phyloP scores from a whole-genome alignment of 306 rosid genomes.

The Vachellia collinsii region DNA sequence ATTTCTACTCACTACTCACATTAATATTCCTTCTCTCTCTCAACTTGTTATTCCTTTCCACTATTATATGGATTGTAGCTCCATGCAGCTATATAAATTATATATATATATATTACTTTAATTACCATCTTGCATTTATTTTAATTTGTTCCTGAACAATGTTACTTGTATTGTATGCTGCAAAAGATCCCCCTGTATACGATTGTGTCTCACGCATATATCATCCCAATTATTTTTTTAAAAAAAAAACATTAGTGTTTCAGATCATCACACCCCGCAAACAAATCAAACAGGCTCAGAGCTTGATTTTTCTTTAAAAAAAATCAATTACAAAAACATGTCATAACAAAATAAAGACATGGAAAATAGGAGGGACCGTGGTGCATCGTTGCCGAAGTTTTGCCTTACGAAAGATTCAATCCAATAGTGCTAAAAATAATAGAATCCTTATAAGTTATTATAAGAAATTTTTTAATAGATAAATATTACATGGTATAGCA shows the following conservation, averaged over 20 bases:
- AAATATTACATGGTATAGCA: background rate
- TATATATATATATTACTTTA: background rate
- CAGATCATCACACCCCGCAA: background rate
- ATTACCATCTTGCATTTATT: background rate
- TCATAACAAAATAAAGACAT: background rate
- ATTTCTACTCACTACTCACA: background rate
- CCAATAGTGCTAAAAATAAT: background rate
- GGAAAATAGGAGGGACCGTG: background rate
- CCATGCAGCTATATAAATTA: too few species aligned
- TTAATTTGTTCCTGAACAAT: background rate
- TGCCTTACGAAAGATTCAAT: background rate
- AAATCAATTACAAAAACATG: background rate
- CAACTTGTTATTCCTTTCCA: background rate
- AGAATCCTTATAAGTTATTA: background rate
- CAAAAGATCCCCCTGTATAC: background rate
- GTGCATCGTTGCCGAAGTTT: background rate
- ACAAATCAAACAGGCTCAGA: background rate
- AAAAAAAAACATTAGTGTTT: background rate
- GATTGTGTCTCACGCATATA: background rate
- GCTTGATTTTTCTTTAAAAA: background rate
- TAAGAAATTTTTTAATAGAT: background rate
- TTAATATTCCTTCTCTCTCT: background rate
- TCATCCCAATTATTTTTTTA: background rate
- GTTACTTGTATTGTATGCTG: background rate
- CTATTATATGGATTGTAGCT: too few species aligned